Evolutionary conservation across 139 green algal species (phyloP).

Genomic region (Nannochloris sp.): DNA sequence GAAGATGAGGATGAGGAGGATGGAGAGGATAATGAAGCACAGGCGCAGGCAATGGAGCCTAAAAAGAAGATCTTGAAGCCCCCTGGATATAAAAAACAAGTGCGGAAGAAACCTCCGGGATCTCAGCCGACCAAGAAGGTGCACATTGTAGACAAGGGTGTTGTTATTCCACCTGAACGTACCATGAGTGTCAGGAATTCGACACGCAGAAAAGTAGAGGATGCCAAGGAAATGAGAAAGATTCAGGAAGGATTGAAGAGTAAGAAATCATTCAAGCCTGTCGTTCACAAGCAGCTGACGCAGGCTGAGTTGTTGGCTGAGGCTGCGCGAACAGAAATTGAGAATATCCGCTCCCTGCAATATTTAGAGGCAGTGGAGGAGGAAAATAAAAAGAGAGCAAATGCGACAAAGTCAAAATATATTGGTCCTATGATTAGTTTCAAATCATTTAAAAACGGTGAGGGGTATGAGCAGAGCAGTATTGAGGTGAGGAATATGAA

Average conservation of each 20-base stretch:
- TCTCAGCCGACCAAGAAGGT: conserved; percentile 3
- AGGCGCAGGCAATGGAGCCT: conserved; percentile 2
- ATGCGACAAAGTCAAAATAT: conserved; percentile 37
- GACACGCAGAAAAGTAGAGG: conserved; percentile 39
- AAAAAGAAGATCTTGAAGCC: conserved; percentile 36
- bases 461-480: conserved; percentile 22
- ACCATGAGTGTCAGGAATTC: conserved; percentile 36
- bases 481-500: conserved; percentile 46
- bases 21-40: conserved; percentile 21
- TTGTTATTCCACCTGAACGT: conserved; percentile 11
- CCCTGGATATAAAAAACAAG: conserved; percentile 23
- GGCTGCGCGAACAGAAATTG: conserved; percentile 70
- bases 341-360: conserved; percentile 62
- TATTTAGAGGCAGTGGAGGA: conserved; percentile 48
- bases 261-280: conserved; percentile 1
- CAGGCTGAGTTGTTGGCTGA: conserved; percentile 82
- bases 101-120: neutral
- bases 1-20: conserved; percentile 36
- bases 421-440: conserved; percentile 45
- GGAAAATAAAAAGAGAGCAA: conserved; percentile 43
- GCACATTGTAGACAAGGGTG: neutral
- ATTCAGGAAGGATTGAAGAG: conserved; percentile 16
- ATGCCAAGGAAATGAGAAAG: conserved; percentile 35
- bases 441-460: conserved; percentile 15
- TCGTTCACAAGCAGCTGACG: conserved; percentile 30